Percentiles rank a stretch among this genome's conserved stretches.
Evolutionary conservation across 2,329 filamentous ascomycete genomes (phyloP).

Genomic region (Basipetospora chlamydospora): DNA sequence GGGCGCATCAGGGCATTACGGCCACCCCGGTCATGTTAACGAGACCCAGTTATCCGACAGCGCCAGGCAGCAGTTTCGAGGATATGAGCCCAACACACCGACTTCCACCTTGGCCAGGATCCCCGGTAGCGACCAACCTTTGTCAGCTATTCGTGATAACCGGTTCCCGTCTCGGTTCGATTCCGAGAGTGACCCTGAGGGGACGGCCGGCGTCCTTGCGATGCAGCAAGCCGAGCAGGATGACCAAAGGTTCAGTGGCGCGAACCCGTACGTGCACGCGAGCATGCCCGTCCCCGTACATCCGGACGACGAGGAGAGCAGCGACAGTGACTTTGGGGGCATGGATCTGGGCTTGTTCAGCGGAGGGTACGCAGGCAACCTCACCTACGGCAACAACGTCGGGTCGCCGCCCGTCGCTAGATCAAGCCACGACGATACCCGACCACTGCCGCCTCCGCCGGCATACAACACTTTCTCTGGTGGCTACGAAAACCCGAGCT

Average conservation of each 20-base stretch:
- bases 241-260: constrained; percentile 33
- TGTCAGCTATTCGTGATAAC: constrained; percentile 9
- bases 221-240: constrained; percentile 77
- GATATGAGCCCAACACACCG: constrained; percentile 36
- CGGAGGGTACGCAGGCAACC: constrained; percentile 48
- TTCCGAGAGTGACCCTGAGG: constrained; percentile 81
- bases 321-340: constrained; percentile 57
- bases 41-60: constrained; percentile 28
- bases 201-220: constrained; percentile 67
- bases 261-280: constrained; percentile 9
- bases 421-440: constrained; percentile 26
- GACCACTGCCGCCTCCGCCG: constrained; percentile 33
- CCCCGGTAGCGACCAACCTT: not conserved
- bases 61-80: constrained; percentile 30
- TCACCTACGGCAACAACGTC: constrained; percentile 35
- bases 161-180: constrained; percentile 20
- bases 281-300: constrained; percentile 14
- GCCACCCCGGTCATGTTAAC: constrained; percentile 27
- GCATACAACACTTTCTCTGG: constrained; percentile 13
- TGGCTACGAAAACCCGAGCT: constrained; percentile 17
- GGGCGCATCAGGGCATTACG: constrained; percentile 20
- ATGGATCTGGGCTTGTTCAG: constrained; percentile 65
- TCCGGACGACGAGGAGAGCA: constrained; percentile 42
- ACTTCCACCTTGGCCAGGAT: constrained; percentile 14
- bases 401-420: constrained; percentile 24